Base-by-base conservation (phyloP, 106 monocot genomes). In the Gastrodia elata region DNA sequence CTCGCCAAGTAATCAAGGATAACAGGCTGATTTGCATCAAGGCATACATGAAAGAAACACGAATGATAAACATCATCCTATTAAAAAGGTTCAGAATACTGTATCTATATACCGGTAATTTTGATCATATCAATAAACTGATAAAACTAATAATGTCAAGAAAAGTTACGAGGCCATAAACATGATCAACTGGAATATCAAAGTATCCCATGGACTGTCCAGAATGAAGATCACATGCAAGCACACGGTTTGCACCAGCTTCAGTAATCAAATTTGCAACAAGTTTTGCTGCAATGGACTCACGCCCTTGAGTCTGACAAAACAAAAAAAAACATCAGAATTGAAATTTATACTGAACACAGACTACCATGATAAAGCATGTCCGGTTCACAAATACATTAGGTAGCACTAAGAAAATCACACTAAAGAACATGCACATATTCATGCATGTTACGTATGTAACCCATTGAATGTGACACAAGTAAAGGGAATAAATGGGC, bases 131-230 rank as follows among this genome's bases (percentile, higher is more conserved):
- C 38, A 69, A 69, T 25, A 7, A 69, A 39, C 0, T 39, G 10
- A 36, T 38, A 18, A 11, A 25, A 49, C 2, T 68, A 15, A 33
- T 27, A 69, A 38, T 18, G 70, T 39, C 15, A 68, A 55, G 35
- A 44, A 3, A 37, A 2, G 9, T 52, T 90, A 90, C 90, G 72
- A 88, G 94, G 70, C 91, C 88, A 77, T 91, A 86, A 28, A 94
- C 83, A 49, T 94, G 94, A 75, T 90, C 94, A 5, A 94, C 88
- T 35, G 90, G 90, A 38, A 94, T 94, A 68, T 90, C 93, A 82
- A 94, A 94, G 68, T 93, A 93, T 36, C 93, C 93, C 80, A 94
- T 85, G 34, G 94, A 90, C 56, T 94, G 94, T 8, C 87, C 94
- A 37, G 90, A 94, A 76, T 94, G 94, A 71, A 94, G 85, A 78